A percentile compares a stretch with the other conserved stretches of the same genome.
These are phyloP conservation scores for Paragyromitra xinjiangensis DNA, from an alignment of 495 filamentous ascomycete genomes.

Conservation along the genomic window DNA sequence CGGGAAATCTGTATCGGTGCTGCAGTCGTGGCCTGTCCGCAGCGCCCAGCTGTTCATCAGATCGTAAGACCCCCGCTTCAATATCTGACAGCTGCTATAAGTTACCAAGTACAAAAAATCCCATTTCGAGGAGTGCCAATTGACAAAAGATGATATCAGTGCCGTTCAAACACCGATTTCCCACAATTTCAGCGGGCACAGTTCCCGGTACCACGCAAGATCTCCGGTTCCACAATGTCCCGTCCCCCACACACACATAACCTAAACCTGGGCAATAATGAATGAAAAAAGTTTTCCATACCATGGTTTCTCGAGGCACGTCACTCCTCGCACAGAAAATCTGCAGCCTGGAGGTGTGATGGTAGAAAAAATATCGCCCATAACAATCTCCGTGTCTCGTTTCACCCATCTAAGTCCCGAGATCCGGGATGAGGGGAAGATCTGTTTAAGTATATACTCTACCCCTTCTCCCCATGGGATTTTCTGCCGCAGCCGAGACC, in stretches of 20 bases:
- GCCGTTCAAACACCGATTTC: conserved; percentile 20
- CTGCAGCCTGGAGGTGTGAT: conserved; percentile 26
- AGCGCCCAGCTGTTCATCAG: conserved; percentile 33
- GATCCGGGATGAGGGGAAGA: conserved; percentile 39
- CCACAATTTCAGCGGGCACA: conserved; percentile 26
- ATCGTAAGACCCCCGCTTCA: conserved; percentile 29
- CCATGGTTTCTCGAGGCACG: conserved; percentile 26
- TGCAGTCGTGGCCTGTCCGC: conserved; percentile 32
- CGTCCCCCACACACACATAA: conserved; percentile 10
- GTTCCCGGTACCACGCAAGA: conserved; percentile 15
- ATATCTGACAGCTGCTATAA: conserved; percentile 31
- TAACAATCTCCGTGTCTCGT: conserved; percentile 17
- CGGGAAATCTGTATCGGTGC: conserved; percentile 32
- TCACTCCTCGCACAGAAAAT: conserved; percentile 30
- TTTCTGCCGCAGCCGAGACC: conserved; percentile 46
- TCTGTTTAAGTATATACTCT: conserved; percentile 35
- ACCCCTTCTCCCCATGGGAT: conserved; percentile 33
- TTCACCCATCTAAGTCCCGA: conserved; percentile 24
- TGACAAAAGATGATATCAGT: conserved; percentile 28
- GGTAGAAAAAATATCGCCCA: conserved; percentile 38
- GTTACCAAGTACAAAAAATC: conserved; percentile 8
- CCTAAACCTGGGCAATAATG: conserved; percentile 19
- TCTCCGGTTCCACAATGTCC: conserved; percentile 20
- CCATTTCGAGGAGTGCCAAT: conserved; percentile 14
- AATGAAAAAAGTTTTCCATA: conserved; percentile 35